A percentile compares a stretch with the other conserved stretches of the same genome.
Evolutionary conservation across 495 filamentous ascomycete species (phyloP).

Genomic region (Emericellopsis terricola): DNA sequence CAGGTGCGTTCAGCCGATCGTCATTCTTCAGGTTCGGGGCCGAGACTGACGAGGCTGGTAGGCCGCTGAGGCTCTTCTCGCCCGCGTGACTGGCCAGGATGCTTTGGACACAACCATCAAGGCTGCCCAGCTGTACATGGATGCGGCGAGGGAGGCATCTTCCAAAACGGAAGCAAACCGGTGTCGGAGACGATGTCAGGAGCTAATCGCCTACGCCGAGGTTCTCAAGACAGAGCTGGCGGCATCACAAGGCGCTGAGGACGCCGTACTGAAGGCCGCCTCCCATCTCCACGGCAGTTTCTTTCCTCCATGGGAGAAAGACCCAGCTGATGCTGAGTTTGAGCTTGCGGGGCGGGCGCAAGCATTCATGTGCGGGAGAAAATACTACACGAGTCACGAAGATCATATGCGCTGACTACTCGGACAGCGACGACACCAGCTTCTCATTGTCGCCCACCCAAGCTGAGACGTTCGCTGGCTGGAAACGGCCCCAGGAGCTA

Average conservation of each 20-base stretch:
- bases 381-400: not conserved
- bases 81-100: constrained; percentile 34
- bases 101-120: constrained; percentile 57
- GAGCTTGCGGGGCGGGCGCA: constrained; percentile 18
- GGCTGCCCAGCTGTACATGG: constrained; percentile 64
- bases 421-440: constrained; percentile 44
- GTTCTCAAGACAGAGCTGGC: constrained; percentile 39
- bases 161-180: constrained; percentile 34
- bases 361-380: constrained; percentile 8
- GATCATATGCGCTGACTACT: constrained; percentile 5
- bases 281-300: constrained; percentile 63
- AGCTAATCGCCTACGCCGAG: constrained; percentile 50
- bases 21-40: not conserved
- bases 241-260: constrained; percentile 40
- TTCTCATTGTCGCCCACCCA: constrained; percentile 56
- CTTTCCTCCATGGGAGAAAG: constrained; percentile 64
- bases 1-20: not conserved
- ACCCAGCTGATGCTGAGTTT: constrained; percentile 39
- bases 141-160: constrained; percentile 37
- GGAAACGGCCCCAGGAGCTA: constrained; percentile 57
- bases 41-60: constrained; percentile 9
- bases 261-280: constrained; percentile 58
- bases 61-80: constrained; percentile 42
- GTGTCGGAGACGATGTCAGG: constrained; percentile 45
- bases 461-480: constrained; percentile 51